Percentiles rank a stretch among this genome's conserved stretches.
Conservation (phyloP, 2,329 filamentous ascomycete species). For the Colletotrichum theobromicola region DNA sequence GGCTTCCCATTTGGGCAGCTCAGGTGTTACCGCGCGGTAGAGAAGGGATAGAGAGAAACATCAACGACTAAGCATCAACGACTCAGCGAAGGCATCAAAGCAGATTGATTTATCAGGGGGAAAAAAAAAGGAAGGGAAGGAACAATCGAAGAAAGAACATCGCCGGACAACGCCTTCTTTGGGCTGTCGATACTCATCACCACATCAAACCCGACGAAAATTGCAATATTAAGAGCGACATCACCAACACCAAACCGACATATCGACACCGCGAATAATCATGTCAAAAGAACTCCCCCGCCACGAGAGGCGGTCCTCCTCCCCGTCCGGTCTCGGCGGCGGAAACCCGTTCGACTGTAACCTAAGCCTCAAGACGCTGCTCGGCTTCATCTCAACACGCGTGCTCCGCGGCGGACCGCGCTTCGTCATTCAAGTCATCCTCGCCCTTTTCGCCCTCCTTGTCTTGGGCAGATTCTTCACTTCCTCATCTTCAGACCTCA, state of each 20-base stretch:
- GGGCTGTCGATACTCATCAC: not conserved
- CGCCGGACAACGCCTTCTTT: not conserved
- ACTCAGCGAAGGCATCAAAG: not conserved
- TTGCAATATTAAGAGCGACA: not conserved
- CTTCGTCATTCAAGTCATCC: conserved; percentile 30
- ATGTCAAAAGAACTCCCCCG: conserved; percentile 17
- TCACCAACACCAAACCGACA: not conserved
- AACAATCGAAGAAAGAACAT: not conserved
- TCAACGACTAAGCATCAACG: not conserved
- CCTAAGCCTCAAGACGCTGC: conserved; percentile 31
- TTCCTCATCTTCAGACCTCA: not conserved
- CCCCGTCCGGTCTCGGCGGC: not conserved
- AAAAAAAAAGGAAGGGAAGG: not conserved
- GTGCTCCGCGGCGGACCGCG: conserved; percentile 40
- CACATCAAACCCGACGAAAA: not conserved
- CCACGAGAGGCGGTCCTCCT: conserved; percentile 8
- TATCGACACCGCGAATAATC: not conserved
- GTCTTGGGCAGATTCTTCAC: conserved; percentile 32
- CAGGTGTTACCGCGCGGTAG: not conserved
- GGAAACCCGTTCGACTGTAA: not conserved
- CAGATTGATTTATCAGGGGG: not conserved
- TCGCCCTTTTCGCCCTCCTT: conserved; percentile 25
- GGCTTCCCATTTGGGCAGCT: conserved; percentile 2
- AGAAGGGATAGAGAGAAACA: not conserved
- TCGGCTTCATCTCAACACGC: conserved; percentile 45